A percentile compares a stretch with the other conserved stretches of the same genome.
Conservation (phyloP, 2,329 filamentous ascomycete species). For the Phyllosticta citribraziliensis region DNA sequence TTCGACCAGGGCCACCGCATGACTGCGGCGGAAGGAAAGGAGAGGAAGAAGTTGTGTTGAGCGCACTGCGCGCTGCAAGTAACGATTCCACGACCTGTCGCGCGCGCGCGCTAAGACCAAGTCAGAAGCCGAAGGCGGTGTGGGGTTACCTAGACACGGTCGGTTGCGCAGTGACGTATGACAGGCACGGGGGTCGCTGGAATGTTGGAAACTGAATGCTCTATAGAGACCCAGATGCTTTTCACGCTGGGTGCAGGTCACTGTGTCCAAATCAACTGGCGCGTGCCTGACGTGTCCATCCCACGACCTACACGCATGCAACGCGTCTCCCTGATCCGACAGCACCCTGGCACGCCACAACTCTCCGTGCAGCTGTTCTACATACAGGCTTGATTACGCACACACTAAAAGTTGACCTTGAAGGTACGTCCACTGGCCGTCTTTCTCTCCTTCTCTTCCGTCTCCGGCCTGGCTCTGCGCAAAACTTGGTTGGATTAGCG, state of each 20-base stretch:
- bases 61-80: neutral
- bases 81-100: neutral
- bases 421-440: slow-evolving; percentile 95
- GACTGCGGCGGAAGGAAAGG: slow-evolving; percentile 13
- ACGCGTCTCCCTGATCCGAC: neutral
- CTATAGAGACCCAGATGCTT: neutral
- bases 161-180: neutral
- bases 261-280: neutral
- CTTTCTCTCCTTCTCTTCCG: slow-evolving; percentile 95
- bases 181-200: neutral
- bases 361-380: neutral
- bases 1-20: slow-evolving; percentile 34
- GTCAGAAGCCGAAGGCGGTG: slow-evolving; percentile 3
- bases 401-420: slow-evolving; percentile 37
- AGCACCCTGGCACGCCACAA: neutral
- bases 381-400: neutral
- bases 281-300: neutral
- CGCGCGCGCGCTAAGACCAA: neutral
- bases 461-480: slow-evolving; percentile 87
- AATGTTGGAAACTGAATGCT: neutral
- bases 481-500: slow-evolving; percentile 56
- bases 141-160: neutral
- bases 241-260: neutral
- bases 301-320: neutral
- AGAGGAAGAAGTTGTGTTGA: slow-evolving; percentile 1